Conservation (phyloP, 371 early-diverging fungal species). For the Mortierella polycephala region DNA sequence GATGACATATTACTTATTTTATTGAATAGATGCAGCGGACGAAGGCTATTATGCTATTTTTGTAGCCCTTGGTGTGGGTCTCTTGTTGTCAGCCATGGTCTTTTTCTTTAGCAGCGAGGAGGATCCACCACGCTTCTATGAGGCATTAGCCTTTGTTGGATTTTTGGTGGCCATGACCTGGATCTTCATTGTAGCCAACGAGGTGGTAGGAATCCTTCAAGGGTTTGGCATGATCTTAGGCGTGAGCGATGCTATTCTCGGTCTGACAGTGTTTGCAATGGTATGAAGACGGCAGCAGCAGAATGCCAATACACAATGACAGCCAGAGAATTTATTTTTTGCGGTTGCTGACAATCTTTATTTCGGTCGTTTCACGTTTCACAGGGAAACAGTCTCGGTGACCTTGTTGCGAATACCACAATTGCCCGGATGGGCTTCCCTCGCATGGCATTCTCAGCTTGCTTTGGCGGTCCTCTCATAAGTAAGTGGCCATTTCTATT, state of each 20-base stretch:
- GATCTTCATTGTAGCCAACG: slow-evolving; percentile 85
- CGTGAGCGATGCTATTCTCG: slow-evolving; percentile 83
- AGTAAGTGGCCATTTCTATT: slow-evolving; percentile 59
- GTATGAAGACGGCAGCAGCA: slow-evolving; percentile 36
- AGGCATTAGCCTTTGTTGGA: slow-evolving; percentile 71
- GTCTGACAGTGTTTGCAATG: slow-evolving; percentile 83
- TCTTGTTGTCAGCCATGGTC: slow-evolving; percentile 7
- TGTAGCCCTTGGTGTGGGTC: slow-evolving; percentile 11
- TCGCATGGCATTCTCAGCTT: slow-evolving; percentile 86
- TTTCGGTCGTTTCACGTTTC: neutral
- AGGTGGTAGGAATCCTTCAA: slow-evolving; percentile 83
- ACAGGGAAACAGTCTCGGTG: slow-evolving; percentile 85
- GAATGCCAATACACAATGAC: no score
- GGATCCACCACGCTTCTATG: slow-evolving; percentile 25
- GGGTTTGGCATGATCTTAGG: slow-evolving; percentile 78
- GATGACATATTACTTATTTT: neutral
- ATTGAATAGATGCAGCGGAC: slow-evolving; percentile 15
- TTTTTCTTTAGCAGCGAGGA: slow-evolving; percentile 20
- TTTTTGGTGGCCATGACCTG: slow-evolving; percentile 78
- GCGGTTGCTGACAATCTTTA: neutral
- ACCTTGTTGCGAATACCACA: slow-evolving; percentile 84
- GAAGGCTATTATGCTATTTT: slow-evolving; percentile 1
- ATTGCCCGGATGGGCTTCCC: slow-evolving; percentile 86
- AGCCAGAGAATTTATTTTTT: slow-evolving; percentile 6
- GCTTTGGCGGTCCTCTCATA: slow-evolving; percentile 88